Conservation (phyloP, 768 basidiomycete species). For the Auriscalpium vulgare region DNA sequence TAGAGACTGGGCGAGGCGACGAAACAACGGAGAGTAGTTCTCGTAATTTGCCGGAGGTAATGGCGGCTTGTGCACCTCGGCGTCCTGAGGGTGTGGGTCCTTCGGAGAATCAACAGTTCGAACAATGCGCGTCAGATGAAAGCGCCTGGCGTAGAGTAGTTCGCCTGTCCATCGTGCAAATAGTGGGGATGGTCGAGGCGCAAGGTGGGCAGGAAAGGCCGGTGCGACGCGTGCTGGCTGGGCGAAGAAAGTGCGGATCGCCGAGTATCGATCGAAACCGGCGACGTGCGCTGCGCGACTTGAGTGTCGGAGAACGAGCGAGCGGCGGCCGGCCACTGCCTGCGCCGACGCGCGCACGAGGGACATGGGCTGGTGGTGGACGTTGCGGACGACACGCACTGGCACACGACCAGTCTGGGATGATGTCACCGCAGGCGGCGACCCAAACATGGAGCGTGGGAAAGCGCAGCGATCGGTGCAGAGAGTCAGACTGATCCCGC, state of each 20-base stretch:
- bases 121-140: neutral
- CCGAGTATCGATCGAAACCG: constrained; percentile 16
- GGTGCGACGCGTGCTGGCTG: neutral
- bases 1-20: constrained; percentile 66
- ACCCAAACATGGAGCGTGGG: neutral
- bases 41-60: constrained; percentile 38
- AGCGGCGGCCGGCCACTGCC: neutral
- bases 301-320: constrained; percentile 1
- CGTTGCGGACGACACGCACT: neutral
- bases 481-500: neutral
- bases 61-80: neutral
- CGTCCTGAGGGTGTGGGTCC: neutral
- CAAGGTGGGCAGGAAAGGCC: too few relatives aligned
- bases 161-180: too few relatives aligned
- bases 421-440: neutral
- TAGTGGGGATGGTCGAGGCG: too few relatives aligned
- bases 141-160: too few relatives aligned
- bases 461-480: neutral
- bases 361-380: neutral
- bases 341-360: neutral
- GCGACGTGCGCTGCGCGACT: constrained; percentile 6
- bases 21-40: constrained; percentile 76
- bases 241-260: constrained; percentile 18
- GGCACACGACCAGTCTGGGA: neutral
- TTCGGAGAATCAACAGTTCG: neutral